These are phyloP conservation scores for Bipolaris gigantea DNA, from an alignment of 2,329 filamentous ascomycete genomes.

Conservation along the genomic window DNA sequence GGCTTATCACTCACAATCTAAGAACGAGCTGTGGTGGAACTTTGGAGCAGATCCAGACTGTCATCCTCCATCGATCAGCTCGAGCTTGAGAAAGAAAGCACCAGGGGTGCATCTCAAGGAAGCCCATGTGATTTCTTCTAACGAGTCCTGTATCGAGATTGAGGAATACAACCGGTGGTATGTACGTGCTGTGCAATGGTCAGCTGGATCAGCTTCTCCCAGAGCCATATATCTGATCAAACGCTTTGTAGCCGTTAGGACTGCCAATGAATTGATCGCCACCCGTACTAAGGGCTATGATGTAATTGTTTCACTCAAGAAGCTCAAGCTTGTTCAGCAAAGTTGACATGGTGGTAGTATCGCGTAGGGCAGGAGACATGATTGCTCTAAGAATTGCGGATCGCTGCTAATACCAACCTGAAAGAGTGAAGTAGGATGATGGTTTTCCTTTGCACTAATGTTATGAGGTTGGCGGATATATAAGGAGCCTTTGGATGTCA, in stretches of 20 bases:
- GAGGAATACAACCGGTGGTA: conserved; percentile 19
- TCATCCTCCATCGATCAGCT: conserved; percentile 16
- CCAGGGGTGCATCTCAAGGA: conserved; percentile 28
- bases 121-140: conserved; percentile 27
- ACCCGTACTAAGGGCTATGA: conserved; percentile 29
- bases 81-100: conserved; percentile 35
- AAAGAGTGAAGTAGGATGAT: not conserved
- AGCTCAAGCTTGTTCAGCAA: conserved; percentile 19
- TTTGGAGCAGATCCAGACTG: conserved; percentile 21
- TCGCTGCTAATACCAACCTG: not conserved
- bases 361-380: conserved; percentile 7
- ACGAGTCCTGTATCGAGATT: conserved; percentile 10
- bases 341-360: conserved; percentile 3
- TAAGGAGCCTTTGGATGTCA: not conserved
- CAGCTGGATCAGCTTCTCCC: not conserved
- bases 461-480: too few relatives aligned
- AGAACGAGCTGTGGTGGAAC: conserved; percentile 14
- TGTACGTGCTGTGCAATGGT: conserved; percentile 18
- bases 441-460: not conserved
- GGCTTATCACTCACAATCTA: conserved; percentile 5
- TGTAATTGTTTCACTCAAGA: conserved; percentile 27
- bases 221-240: not conserved
- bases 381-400: not conserved
- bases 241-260: conserved; percentile 34
- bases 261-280: conserved; percentile 30